These are phyloP conservation scores for Prunus mongolica DNA, from an alignment of 306 rosid genomes.

Conservation along the genomic window DNA sequence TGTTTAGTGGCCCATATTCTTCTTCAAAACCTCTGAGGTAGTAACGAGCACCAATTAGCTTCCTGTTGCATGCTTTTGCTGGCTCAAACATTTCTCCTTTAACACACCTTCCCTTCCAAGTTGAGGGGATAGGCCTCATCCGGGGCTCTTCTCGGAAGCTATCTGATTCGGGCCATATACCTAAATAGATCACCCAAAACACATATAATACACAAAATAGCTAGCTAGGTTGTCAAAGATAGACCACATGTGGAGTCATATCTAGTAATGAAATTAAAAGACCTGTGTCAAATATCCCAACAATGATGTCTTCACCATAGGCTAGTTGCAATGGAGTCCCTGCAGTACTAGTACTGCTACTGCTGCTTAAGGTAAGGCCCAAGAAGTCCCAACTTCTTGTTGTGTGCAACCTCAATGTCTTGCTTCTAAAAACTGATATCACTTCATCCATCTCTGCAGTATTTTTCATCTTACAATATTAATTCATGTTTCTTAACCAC, in stretches of 20 bases:
- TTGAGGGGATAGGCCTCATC: conserved; percentile 37
- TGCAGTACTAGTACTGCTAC: neutral
- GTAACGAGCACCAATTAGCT: conserved; percentile 56
- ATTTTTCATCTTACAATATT: neutral
- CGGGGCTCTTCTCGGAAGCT: conserved; percentile 36
- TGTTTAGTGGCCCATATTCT: conserved; percentile 27
- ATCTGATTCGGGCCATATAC: conserved; percentile 59
- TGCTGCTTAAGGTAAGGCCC: conserved; percentile 32
- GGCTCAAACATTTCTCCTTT: conserved; percentile 42
- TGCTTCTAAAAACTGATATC: conserved; percentile 50
- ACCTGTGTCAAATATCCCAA: conserved; percentile 61
- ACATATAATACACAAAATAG: neutral
- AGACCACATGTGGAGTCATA: neutral
- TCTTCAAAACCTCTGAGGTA: conserved; percentile 49
- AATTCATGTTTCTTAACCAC: neutral
- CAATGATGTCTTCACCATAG: conserved; percentile 37
- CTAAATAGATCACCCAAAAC: conserved; percentile 14
- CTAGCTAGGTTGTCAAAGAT: neutral
- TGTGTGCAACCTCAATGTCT: conserved; percentile 36
- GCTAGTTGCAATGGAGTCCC: conserved; percentile 23
- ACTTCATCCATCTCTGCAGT: conserved; percentile 53
- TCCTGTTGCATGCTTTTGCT: conserved; percentile 38
- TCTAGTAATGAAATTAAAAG: neutral
- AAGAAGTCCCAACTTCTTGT: conserved; percentile 67
- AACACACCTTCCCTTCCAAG: conserved; percentile 48